These are phyloP conservation scores for Oryza meyeriana DNA, from an alignment of 176 grass and related monocot species.

Conservation along the genomic window DNA sequence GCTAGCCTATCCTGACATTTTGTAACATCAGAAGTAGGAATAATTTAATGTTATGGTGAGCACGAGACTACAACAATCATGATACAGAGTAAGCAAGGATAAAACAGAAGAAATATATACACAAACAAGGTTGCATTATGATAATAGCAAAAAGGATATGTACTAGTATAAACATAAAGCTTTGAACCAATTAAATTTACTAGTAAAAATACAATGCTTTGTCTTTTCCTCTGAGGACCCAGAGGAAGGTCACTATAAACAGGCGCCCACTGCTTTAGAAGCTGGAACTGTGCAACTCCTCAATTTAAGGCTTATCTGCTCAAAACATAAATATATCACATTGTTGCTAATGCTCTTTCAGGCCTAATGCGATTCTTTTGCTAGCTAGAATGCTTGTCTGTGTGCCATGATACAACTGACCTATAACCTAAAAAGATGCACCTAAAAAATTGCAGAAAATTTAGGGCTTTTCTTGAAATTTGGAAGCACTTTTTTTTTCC, in stretches of 20 bases:
- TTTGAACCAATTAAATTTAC: constrained; percentile 89
- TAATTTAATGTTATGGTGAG: neutral
- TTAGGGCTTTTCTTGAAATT: neutral
- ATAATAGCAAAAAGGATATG: neutral
- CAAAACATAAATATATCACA: constrained; percentile 27
- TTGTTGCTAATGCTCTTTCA: neutral
- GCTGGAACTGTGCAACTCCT: constrained; percentile 95
- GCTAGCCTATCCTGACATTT: neutral
- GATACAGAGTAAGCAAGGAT: neutral
- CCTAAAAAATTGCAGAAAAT: neutral
- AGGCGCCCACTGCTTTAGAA: constrained; percentile 95
- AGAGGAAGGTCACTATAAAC: constrained; percentile 91
- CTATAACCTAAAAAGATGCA: neutral
- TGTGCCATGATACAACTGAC: neutral
- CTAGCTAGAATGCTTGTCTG: neutral
- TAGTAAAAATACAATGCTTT: constrained; percentile 73
- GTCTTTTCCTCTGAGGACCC: constrained; percentile 83
- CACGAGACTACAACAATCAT: neutral
- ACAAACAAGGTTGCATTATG: constrained; percentile 1
- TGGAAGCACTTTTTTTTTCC: neutral
- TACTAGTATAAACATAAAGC: constrained; percentile 94
- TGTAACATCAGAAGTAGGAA: too few species aligned
- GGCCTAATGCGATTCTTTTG: neutral
- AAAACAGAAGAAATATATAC: neutral
- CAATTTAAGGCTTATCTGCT: constrained; percentile 91